Conservation (phyloP, 164 flowering plant genomes). For the Sedum album region DNA sequence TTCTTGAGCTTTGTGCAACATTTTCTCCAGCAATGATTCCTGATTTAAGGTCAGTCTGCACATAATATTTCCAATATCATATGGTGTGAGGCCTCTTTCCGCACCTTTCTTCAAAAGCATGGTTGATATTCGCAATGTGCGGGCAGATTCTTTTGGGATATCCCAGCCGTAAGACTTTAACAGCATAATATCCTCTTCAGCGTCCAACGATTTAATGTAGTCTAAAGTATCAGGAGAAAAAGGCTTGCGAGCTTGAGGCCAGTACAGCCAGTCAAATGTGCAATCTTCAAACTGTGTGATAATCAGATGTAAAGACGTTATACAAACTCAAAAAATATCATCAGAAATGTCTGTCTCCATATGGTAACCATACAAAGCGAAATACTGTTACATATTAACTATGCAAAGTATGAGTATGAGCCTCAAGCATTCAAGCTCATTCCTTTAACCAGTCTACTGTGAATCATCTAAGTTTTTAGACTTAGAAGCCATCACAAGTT, state of each 20-base stretch:
- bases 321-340: background rate
- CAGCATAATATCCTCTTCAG: constrained; percentile 51
- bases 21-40: constrained; percentile 42
- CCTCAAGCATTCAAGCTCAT: background rate
- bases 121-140: constrained; percentile 43
- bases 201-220: constrained; percentile 43
- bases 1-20: constrained; percentile 35
- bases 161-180: constrained; percentile 52
- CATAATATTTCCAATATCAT: constrained; percentile 45
- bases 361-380: background rate
- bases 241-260: constrained; percentile 52
- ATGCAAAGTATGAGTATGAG: background rate
- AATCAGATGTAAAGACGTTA: too few species aligned
- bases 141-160: constrained; percentile 35
- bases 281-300: too few species aligned
- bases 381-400: background rate
- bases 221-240: constrained; percentile 32
- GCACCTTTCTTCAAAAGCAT: constrained; percentile 62
- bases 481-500: too few species aligned
- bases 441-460: background rate
- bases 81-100: constrained; percentile 39
- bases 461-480: too few species aligned
- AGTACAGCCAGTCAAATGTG: constrained; percentile 65
- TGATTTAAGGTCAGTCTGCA: constrained; percentile 39
- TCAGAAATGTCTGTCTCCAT: background rate